A percentile compares a stretch with the other conserved stretches of the same genome.
Evolutionary conservation across 176 grass and related monocot genomes (phyloP).

Genomic region (Ensete ventricosum): DNA sequence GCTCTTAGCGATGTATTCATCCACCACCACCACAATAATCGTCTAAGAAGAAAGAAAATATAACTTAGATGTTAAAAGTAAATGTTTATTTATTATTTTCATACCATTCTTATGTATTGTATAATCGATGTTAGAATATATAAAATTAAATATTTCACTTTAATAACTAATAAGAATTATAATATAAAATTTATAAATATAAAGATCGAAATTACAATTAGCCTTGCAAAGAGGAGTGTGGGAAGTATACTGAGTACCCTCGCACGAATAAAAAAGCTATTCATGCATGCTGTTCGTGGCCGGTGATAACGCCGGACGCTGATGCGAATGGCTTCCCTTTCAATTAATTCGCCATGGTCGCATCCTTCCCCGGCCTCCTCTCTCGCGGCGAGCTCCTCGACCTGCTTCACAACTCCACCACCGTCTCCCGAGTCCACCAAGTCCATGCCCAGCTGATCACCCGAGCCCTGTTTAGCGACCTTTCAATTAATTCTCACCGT

Average conservation of each 20-base stretch:
- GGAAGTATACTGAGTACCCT: background rate
- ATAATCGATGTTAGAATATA: too few species aligned
- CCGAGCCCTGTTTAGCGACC: background rate
- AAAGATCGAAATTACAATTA: too few species aligned
- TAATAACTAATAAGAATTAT: too few species aligned
- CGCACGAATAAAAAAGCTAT: background rate
- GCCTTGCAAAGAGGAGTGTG: background rate
- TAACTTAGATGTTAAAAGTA: too few species aligned
- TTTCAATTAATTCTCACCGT: background rate
- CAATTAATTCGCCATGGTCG: background rate
- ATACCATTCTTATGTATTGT: too few species aligned
- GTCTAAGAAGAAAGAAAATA: too few species aligned
- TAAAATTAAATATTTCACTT: too few species aligned
- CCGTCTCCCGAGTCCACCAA: conserved; percentile 33
- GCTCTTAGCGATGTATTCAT: too few species aligned
- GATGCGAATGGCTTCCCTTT: background rate
- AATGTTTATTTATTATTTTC: too few species aligned
- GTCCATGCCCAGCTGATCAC: conserved; percentile 45
- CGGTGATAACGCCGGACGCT: too few species aligned
- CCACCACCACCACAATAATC: fast-evolving
- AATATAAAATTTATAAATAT: too few species aligned
- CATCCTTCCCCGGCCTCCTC: conserved; percentile 23
- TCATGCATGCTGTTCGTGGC: background rate
- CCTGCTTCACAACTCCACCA: conserved; percentile 29
- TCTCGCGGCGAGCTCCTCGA: conserved; percentile 25